phyloP scores from a whole-genome alignment of 345 rosid species.

The Corchorus olitorius region DNA sequence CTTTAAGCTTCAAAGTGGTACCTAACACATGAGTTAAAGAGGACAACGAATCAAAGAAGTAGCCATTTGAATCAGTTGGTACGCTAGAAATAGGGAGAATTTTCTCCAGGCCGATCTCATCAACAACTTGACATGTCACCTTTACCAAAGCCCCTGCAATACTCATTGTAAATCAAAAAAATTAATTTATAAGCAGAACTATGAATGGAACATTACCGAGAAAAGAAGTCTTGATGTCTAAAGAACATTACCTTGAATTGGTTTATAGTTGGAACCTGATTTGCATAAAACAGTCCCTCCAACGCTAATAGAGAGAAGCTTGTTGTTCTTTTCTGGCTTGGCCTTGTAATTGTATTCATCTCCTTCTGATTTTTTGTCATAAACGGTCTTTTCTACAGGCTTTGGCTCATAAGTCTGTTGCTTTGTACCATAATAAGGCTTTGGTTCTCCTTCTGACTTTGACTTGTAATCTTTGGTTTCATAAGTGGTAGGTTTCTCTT shows the following conservation, averaged over 20 bases:
- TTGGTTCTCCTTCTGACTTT: too few relatives aligned
- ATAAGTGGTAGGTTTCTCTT: too few relatives aligned
- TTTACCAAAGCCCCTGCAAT: constrained; percentile 50
- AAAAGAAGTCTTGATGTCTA: neutral
- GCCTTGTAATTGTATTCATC: too few relatives aligned
- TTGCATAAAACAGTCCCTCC: too few relatives aligned
- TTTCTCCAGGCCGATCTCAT: constrained; percentile 44
- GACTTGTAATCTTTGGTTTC: too few relatives aligned
- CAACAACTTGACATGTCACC: constrained; percentile 46
- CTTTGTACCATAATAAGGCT: too few relatives aligned
- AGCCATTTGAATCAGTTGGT: constrained; percentile 53
- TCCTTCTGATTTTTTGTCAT: too few relatives aligned
- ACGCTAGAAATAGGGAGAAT: constrained; percentile 37
- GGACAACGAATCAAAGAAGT: constrained; percentile 41
- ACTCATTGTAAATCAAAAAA: neutral
- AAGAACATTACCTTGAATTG: constrained; percentile 44
- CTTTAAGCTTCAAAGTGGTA: constrained; percentile 31
- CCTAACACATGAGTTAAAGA: constrained; percentile 25
- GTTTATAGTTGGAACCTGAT: constrained; percentile 20
- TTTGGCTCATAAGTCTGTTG: too few relatives aligned
- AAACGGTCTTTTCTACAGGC: too few relatives aligned
- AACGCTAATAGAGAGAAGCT: too few relatives aligned
- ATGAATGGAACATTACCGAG: neutral
- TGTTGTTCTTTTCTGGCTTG: too few relatives aligned
- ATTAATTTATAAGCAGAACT: neutral